Conservation (phyloP, 2,329 filamentous ascomycete genomes). For the Nothopassalora personata region DNA sequence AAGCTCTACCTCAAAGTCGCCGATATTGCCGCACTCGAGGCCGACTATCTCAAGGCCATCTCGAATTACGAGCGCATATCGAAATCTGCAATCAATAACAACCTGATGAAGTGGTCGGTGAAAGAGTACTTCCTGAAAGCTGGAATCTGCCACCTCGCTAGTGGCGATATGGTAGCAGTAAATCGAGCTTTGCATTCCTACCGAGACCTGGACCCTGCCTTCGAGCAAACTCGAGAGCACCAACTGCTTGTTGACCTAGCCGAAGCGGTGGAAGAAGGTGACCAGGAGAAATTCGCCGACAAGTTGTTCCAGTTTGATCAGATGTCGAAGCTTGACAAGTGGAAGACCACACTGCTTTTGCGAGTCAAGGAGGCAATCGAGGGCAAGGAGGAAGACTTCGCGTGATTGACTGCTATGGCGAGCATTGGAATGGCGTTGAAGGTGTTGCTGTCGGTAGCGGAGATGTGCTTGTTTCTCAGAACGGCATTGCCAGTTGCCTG, state of each 20-base stretch:
- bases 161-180: conserved; percentile 70
- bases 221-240: conserved; percentile 71
- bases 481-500: not conserved
- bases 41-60: conserved; percentile 79
- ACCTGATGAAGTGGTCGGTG: conserved; percentile 87
- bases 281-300: conserved; percentile 78
- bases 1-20: conserved; percentile 91
- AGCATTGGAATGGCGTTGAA: not conserved
- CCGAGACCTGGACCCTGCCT: conserved; percentile 70
- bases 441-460: not conserved
- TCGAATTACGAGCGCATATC: conserved; percentile 80
- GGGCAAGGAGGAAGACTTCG: conserved; percentile 63
- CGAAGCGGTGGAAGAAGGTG: conserved; percentile 68
- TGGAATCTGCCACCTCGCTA: conserved; percentile 79
- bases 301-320: conserved; percentile 87
- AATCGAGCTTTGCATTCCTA: conserved; percentile 79
- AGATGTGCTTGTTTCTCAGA: not conserved
- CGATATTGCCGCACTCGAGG: conserved; percentile 75
- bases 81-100: conserved; percentile 70
- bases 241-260: conserved; percentile 73
- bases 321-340: conserved; percentile 89
- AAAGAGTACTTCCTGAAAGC: conserved; percentile 96
- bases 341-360: conserved; percentile 85
- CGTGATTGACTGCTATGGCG: conserved; percentile 35
- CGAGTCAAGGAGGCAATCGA: conserved; percentile 80